Conservation (phyloP, 1,284 basidiomycete genomes). For the Prillingera fragicola region DNA sequence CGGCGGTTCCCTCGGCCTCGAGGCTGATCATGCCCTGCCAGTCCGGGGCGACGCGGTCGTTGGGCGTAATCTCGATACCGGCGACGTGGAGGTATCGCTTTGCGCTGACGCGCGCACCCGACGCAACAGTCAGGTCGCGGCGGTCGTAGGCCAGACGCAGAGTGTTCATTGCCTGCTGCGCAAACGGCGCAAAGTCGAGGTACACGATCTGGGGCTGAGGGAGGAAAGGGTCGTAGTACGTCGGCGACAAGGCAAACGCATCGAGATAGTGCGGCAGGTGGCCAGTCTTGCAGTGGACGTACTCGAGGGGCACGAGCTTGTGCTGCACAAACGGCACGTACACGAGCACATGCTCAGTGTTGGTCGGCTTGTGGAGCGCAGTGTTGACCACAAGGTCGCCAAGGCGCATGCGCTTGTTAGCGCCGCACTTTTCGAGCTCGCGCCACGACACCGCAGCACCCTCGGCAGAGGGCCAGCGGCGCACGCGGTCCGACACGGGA, state of each 20-base stretch:
- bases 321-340: slow-evolving; percentile 40
- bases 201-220: slow-evolving; percentile 43
- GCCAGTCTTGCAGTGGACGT: slow-evolving; percentile 30
- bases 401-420: slow-evolving; percentile 36
- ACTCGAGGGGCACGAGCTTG: slow-evolving; percentile 44
- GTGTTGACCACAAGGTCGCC: slow-evolving; percentile 49
- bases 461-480: slow-evolving; percentile 45
- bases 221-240: slow-evolving; percentile 47
- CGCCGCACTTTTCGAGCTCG: slow-evolving; percentile 47
- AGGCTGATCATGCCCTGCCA: slow-evolving; percentile 46
- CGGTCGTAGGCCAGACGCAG: slow-evolving; percentile 46
- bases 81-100: slow-evolving; percentile 48
- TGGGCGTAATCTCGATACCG: slow-evolving; percentile 37
- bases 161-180: slow-evolving; percentile 27
- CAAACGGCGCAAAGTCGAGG: slow-evolving; percentile 45
- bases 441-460: slow-evolving; percentile 36
- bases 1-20: slow-evolving; percentile 47
- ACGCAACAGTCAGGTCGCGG: slow-evolving; percentile 42
- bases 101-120: slow-evolving; percentile 43
- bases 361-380: slow-evolving; percentile 32
- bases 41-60: slow-evolving; percentile 29
- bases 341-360: slow-evolving; percentile 40
- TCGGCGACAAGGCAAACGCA: slow-evolving; percentile 45
- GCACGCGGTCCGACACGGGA: slow-evolving; percentile 36
- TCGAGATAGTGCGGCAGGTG: slow-evolving; percentile 45